phyloP scores from a whole-genome alignment of 1,139 yeast species.

The Geotrichum restrictum region DNA sequence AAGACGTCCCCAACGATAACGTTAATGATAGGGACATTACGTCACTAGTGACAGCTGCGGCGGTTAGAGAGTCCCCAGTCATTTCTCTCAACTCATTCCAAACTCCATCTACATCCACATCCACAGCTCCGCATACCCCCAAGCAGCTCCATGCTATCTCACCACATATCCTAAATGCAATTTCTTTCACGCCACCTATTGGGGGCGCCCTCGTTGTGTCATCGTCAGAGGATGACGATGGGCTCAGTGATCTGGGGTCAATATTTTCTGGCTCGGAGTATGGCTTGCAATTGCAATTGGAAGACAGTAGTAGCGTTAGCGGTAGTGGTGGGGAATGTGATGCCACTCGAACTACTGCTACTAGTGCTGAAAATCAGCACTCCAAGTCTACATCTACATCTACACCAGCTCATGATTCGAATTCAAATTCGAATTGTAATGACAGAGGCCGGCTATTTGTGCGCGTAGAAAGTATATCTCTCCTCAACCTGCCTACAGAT shows the following conservation, averaged over 20 bases:
- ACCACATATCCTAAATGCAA: constrained; percentile 27
- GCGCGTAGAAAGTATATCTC: constrained; percentile 58
- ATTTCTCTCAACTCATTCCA: constrained; percentile 14
- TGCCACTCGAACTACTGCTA: too few species aligned
- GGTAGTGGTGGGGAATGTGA: too few species aligned
- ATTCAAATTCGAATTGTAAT: constrained; percentile 26
- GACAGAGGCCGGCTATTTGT: constrained; percentile 79
- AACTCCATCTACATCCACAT: too few species aligned
- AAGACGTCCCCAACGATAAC: background rate
- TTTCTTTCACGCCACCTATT: constrained; percentile 23
- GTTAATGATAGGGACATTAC: too few species aligned
- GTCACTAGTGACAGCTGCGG: too few species aligned
- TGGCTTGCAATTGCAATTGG: background rate
- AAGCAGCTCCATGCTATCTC: constrained; percentile 27
- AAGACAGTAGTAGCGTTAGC: background rate
- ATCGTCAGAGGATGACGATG: constrained; percentile 17
- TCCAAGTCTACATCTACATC: background rate
- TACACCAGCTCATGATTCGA: background rate
- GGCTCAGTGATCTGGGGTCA: constrained; percentile 14
- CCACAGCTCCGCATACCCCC: constrained; percentile 20
- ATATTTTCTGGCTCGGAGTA: constrained; percentile 7
- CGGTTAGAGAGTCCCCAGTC: constrained; percentile 15
- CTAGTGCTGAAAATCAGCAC: background rate
- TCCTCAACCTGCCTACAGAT: constrained; percentile 50
- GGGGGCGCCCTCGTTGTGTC: constrained; percentile 18